Evolutionary conservation across 495 filamentous ascomycete species (phyloP), one percentile per base, ranked within the genome.

Genomic region (Tetracladium marchalianum): DNA sequence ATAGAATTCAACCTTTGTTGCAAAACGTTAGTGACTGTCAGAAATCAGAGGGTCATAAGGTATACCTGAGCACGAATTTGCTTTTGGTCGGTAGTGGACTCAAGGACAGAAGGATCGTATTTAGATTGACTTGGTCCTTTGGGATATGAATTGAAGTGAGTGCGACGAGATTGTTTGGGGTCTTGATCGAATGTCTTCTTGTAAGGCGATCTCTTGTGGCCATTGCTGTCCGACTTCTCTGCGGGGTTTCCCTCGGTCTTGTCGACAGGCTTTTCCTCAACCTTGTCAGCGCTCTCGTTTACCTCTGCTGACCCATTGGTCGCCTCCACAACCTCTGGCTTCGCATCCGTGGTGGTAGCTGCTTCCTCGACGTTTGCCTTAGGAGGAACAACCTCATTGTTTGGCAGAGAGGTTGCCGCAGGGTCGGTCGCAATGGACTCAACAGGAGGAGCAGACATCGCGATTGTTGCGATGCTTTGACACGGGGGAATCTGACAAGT

Each of bases 1-100:
- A 68, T 97, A 99, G 62, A 96, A 99, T 58, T 99, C 90, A 46
- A 95, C 89, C 87, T 95, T 56, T 12, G 31, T 13, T 35, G 37
- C 3, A 15, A 35, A 27, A 18, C 43, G 31, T 43, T 16, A 53
- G 35, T 47, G 54, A 39, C 8, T 31, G 5, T 44, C n/a, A 11
- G 37, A 44, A 56, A 53, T 11, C 12, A 47, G 40, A 34, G 27
- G 40, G 32, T 22, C 16, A 39, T 36, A 5, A 18, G 8, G 19
- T 50, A 53, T 63, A 85, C 84, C 70, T 93, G 87, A 52, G 82
- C 82, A 47, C 86, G 80, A 53, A 95, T 92, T 59, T 82, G 70
- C 19, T 75, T 70, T 6, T 84, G 82, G 58, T 95, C 85, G 42
- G 81, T 75, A 15, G 78, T 81, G 51, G 80, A 76, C 36, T 77